Evolutionary conservation across 179 eudicot species (phyloP).

Genomic region (Monotropa hypopitys): DNA sequence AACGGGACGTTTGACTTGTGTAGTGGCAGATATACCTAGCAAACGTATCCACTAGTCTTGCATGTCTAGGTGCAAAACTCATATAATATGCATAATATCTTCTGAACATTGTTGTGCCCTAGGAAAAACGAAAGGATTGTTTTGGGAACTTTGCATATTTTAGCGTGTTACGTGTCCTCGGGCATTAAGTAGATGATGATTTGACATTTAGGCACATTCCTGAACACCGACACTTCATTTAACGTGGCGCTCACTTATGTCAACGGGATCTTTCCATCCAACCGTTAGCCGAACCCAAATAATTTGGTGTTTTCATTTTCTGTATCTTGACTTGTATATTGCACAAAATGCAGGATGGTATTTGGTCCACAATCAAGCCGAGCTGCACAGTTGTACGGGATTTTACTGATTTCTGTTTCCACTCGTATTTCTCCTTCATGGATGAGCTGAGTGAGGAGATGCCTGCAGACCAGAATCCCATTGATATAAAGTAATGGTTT

Average conservation of each 20-base stretch:
- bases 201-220: background rate
- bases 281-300: background rate
- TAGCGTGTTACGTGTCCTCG: background rate
- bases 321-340: slow-evolving; percentile 1
- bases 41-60: too few relatives aligned
- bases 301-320: background rate
- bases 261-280: background rate
- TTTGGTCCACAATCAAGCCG: slow-evolving; percentile 39
- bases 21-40: background rate
- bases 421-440: slow-evolving; percentile 86
- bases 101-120: background rate
- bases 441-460: slow-evolving; percentile 59
- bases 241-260: background rate
- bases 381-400: slow-evolving; percentile 69
- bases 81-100: too few relatives aligned
- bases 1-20: background rate
- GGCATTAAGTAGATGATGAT: background rate
- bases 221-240: background rate
- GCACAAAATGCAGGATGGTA: slow-evolving; percentile 48
- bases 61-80: too few relatives aligned
- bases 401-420: slow-evolving; percentile 78
- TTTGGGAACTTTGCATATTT: background rate
- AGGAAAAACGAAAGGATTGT: background rate
- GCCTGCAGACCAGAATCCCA: slow-evolving; percentile 41
- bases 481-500: slow-evolving; percentile 50